Evolutionary conservation across 768 basidiomycete species (phyloP), one percentile per base, ranked within the genome.

Genomic region (Mycena galopus): DNA sequence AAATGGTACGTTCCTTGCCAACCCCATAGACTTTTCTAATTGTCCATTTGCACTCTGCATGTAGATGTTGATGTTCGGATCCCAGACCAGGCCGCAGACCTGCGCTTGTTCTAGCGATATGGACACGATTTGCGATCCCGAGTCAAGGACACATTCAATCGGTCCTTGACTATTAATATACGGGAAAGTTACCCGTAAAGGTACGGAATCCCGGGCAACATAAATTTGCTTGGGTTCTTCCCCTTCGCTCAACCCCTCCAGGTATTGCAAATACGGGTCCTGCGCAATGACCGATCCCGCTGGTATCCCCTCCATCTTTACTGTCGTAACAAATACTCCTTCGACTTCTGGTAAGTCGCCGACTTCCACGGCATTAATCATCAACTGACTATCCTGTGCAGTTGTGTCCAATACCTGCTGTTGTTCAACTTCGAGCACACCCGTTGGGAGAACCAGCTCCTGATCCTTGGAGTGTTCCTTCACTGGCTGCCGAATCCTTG

Each of bases 41-140:
- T 70, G 50, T 5, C 75, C 67, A 67, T 82, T 81, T 5, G 80
- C 79, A 17, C 75, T 76, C 59, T 81, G 76, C 78, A 82, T 78
- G 19, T 73, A 56, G 2, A 82, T 76, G 1, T 51, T 75, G 2
- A 77, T 68, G 16, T 72, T 69, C 0, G 79, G 72, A 58, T 79
- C 69, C 75, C 74, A 78, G 19, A 56, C 63, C 2, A 79, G 8
- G 1, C 73, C 69, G 17, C 72, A 66, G 8, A 25, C 25, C 16
- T 69, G 30, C 4, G 79, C 79, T 2, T 67, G 61, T n/a, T 66
- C 66, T 21, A 72, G 50, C 4, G 67, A 59, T 76, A 79, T 80
- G 1, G 77, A 77, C 0, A 80, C 77, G 14, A 82, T 81, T 51
- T 82, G 79, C 4, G 78, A 82, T 0, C 81, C 79, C 1, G 73